Conservation (phyloP, 2,329 filamentous ascomycete species). For the Apiospora pterosperma region DNA sequence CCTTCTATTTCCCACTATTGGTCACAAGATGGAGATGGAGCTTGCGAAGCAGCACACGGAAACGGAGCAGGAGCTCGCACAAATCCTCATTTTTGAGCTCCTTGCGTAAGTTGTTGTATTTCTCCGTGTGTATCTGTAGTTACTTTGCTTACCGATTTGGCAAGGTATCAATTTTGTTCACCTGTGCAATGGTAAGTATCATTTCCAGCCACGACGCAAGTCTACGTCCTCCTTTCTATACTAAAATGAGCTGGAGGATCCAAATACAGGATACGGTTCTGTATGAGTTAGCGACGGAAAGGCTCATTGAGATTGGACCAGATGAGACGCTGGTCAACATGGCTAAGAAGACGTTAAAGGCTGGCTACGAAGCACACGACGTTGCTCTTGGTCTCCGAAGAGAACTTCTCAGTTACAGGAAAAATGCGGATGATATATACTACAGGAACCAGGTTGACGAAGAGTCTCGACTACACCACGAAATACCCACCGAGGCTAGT, state of each 20-base stretch:
- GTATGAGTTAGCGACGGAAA: slow-evolving; percentile 19
- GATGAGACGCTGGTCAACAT: slow-evolving; percentile 32
- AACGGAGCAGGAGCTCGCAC: slow-evolving; percentile 10
- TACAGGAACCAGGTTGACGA: slow-evolving; percentile 12
- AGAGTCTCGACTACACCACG: too few relatives aligned
- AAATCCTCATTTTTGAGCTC: slow-evolving; percentile 21
- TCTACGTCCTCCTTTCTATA: neutral
- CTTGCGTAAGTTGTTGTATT: slow-evolving; percentile 20
- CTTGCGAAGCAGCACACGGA: too few relatives aligned
- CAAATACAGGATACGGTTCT: slow-evolving; percentile 34
- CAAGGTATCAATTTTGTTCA: slow-evolving; percentile 10
- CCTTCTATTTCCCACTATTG: too few relatives aligned
- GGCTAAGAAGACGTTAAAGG: slow-evolving; percentile 31
- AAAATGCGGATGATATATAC: slow-evolving; percentile 19
- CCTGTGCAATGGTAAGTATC: slow-evolving; percentile 11
- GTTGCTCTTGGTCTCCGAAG: slow-evolving; percentile 15
- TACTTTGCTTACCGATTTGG: neutral
- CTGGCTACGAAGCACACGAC: slow-evolving; percentile 17
- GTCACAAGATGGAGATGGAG: too few relatives aligned
- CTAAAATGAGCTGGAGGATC: slow-evolving; percentile 25
- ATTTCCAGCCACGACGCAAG: neutral
- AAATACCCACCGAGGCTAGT: too few relatives aligned
- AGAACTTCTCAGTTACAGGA: slow-evolving; percentile 20
- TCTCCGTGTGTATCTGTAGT: too few relatives aligned
- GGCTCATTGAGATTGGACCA: slow-evolving; percentile 36